Percentiles rank a stretch among this genome's conserved stretches.
Evolutionary conservation across 345 rosid species (phyloP).

Genomic region (Pelargonium nanum): DNA sequence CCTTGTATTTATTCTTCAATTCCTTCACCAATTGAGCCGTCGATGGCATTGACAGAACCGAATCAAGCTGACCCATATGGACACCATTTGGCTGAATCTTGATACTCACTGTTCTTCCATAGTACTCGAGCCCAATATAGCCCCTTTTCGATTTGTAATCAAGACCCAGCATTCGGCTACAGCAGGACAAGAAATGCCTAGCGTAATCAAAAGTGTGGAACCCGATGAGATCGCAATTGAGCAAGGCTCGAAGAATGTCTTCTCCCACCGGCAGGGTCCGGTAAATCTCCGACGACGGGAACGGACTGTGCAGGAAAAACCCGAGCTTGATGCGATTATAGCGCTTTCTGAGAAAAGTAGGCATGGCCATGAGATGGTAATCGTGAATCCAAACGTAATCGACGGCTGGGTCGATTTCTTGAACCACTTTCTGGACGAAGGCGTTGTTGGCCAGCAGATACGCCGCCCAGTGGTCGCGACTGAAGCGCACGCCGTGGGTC

Average conservation of each 20-base stretch:
- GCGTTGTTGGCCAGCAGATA: constrained; percentile 49
- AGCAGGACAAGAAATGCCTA: constrained; percentile 72
- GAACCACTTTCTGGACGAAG: constrained; percentile 58
- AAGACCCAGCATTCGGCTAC: constrained; percentile 72
- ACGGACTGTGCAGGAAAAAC: constrained; percentile 58
- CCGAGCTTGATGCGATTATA: constrained; percentile 51
- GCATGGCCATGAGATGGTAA: constrained; percentile 74
- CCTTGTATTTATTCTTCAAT: constrained; percentile 44
- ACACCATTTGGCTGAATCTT: constrained; percentile 75
- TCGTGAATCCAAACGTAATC: constrained; percentile 82
- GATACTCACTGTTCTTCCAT: constrained; percentile 59
- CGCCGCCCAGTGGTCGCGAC: constrained; percentile 47
- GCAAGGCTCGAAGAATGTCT: constrained; percentile 52
- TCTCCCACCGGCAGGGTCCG: constrained; percentile 61
- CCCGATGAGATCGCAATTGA: constrained; percentile 77
- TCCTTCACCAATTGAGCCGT: constrained; percentile 37
- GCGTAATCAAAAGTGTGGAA: constrained; percentile 88
- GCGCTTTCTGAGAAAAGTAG: constrained; percentile 53
- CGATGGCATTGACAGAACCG: constrained; percentile 27
- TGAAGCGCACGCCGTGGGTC: constrained; percentile 47
- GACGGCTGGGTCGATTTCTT: constrained; percentile 50
- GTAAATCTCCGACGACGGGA: constrained; percentile 72
- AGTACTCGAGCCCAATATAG: constrained; percentile 71
- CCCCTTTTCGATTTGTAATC: constrained; percentile 76
- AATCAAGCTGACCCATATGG: constrained; percentile 61